Evolutionary conservation across 441 rosid genomes (phyloP), one percentile per base, ranked within the genome.

Genomic region (Mallotus repandus): DNA sequence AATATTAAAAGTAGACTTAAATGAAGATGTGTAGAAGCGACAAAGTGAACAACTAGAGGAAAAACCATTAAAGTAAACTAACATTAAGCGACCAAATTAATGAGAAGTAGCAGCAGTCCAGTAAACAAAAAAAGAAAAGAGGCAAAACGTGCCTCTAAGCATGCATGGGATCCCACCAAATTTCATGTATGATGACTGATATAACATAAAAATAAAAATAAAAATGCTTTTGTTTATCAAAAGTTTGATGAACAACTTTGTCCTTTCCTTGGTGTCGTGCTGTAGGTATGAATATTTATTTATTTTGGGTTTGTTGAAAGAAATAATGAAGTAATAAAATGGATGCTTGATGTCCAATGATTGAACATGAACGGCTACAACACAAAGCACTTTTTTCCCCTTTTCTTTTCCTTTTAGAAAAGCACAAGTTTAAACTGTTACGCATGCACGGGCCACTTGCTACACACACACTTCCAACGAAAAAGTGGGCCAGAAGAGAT

Each of bases 371-470:
- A 74, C 72, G 68, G 77, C 72, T 21, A 68, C 9, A 53, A 68
- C 61, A 21, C 10, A 29, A 4, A 10, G 45, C 18, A 60, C 53
- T 38, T 38, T 56, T 45, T 18, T 2, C 32, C 53, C 5, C 21
- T 56, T 45, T 18, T 2, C 32, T 2, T 29, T 29, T 29, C 32
- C 32, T 29, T 29, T 29, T 29, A 29, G 56, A 11, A 43, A 73
- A 46, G 53, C 49, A 25, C 62, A 35, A 12, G 1, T 38, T 38
- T 38, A n/a, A 9, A 73, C 74, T 68, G 74, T 78, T 74, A 74
- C 74, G 71, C 77, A 74, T 73, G 81, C 81, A 69, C 74, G 81
- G 81, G 77, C 77, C 80, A 78, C 77, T 76, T 71, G 69, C 70
- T 18, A 16, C 55, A 4, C 10, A 0, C 13, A 4, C 49, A 38